Percentiles rank a stretch among this genome's conserved stretches.
phyloP scores from a whole-genome alignment of 2,329 filamentous ascomycete species.

The Nakataea oryzae region DNA sequence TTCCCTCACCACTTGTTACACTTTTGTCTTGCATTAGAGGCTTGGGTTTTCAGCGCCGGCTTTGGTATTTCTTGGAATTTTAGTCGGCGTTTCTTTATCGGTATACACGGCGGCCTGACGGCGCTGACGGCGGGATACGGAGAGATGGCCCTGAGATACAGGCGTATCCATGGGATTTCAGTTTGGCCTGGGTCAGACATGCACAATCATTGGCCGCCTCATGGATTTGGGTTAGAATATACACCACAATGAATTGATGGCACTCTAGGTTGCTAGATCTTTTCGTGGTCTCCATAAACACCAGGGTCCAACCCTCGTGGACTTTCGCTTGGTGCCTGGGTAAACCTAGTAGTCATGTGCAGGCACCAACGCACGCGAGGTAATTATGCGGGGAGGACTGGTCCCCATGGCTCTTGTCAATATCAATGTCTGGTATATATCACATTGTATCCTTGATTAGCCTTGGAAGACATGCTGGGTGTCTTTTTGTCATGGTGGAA shows the following conservation, averaged over 20 bases:
- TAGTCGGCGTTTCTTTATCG: not conserved
- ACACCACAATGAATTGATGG: not conserved
- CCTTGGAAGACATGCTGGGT: too few species aligned
- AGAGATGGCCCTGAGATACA: not conserved
- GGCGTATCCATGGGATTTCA: not conserved
- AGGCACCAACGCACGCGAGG: too few species aligned
- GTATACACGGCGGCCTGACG: too few species aligned
- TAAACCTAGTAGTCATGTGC: too few species aligned
- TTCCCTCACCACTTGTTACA: not conserved
- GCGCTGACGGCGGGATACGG: not conserved
- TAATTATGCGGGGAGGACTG: too few species aligned
- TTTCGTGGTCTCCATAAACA: too few species aligned
- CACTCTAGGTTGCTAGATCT: not conserved
- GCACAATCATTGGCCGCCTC: not conserved
- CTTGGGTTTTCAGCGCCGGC: not conserved
- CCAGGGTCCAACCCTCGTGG: too few species aligned
- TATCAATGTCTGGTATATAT: too few species aligned
- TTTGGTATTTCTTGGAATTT: not conserved
- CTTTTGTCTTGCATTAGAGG: not conserved
- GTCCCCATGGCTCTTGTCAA: too few species aligned
- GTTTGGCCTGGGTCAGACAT: not conserved
- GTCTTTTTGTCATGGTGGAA: too few species aligned
- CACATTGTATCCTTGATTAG: too few species aligned
- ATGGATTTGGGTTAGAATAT: not conserved
- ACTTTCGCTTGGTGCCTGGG: too few species aligned